These are phyloP conservation scores for Agrocybe chaxingu DNA, from an alignment of 768 basidiomycete genomes.

Conservation along the genomic window DNA sequence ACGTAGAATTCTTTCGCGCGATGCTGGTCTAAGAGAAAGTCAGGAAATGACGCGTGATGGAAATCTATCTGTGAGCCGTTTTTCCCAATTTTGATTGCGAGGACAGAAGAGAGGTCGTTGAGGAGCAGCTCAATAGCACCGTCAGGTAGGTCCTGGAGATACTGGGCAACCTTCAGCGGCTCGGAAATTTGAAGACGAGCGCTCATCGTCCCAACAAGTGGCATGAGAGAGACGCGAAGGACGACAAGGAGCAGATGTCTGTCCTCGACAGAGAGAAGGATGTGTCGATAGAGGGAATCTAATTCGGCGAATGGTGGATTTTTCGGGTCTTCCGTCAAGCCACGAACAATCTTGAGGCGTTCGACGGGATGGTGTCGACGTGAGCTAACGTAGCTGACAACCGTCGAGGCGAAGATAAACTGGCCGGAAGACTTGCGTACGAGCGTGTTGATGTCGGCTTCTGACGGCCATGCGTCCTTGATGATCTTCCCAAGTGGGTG, in stretches of 20 bases:
- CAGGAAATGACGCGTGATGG: too few species aligned
- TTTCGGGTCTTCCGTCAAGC: constrained; percentile 1
- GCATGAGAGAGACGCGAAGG: too few species aligned
- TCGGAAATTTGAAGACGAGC: too few species aligned
- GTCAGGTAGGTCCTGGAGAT: too few species aligned
- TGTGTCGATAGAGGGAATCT: constrained; percentile 6
- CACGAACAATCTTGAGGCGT: constrained; percentile 6
- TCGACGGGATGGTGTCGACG: constrained; percentile 4
- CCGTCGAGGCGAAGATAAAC: constrained; percentile 13
- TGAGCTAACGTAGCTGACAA: constrained; percentile 9
- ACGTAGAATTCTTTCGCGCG: too few species aligned
- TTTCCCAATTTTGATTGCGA: too few species aligned
- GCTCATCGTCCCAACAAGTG: too few species aligned
- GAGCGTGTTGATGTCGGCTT: constrained; percentile 2
- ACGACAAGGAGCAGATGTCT: neutral
- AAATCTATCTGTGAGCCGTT: too few species aligned
- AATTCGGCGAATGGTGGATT: constrained; percentile 8
- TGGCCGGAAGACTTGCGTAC: constrained; percentile 12
- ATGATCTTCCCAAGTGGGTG: neutral
- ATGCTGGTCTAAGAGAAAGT: too few species aligned
- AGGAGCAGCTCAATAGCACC: too few species aligned
- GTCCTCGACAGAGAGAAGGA: neutral
- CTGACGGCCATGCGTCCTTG: constrained; percentile 6
- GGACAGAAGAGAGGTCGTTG: too few species aligned
- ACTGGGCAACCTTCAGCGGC: too few species aligned